phyloP scores from a whole-genome alignment of 768 basidiomycete genomes.

The Tulasnella sp. region DNA sequence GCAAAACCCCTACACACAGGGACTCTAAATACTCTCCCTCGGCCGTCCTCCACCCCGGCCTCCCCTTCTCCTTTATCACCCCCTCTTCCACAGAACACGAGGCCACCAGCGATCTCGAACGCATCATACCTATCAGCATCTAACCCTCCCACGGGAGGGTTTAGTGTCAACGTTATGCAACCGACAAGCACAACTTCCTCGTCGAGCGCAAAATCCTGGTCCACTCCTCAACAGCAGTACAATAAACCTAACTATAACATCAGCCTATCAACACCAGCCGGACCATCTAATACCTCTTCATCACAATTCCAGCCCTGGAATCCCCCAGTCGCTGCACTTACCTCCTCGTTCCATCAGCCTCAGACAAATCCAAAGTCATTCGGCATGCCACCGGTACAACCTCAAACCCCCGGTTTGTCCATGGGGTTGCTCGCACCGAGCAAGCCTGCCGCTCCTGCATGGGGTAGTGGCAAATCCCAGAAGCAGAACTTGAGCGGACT shows the following conservation, averaged over 20 bases:
- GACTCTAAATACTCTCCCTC: background rate
- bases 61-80: conserved; percentile 8
- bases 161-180: conserved; percentile 13
- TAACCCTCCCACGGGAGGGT: background rate
- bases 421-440: conserved; percentile 40
- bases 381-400: no score
- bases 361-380: background rate
- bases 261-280: conserved; percentile 24
- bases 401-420: conserved; percentile 24
- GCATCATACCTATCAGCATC: background rate
- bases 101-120: conserved; percentile 12
- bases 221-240: conserved; percentile 53
- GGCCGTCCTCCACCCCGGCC: conserved; percentile 2
- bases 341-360: conserved; percentile 7
- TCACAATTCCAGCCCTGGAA: conserved; percentile 2
- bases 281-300: conserved; percentile 33
- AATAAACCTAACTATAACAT: conserved; percentile 27
- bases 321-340: background rate
- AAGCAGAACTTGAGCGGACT: conserved; percentile 54
- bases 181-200: conserved; percentile 11
- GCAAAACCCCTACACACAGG: background rate
- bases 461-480: conserved; percentile 32
- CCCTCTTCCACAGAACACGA: background rate
- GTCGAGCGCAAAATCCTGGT: conserved; percentile 20
- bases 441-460: conserved; percentile 44